Percentiles rank a stretch among this genome's conserved stretches.
Evolutionary conservation across 306 rosid genomes (phyloP).

Genomic region (Astragalus membranaceus): DNA sequence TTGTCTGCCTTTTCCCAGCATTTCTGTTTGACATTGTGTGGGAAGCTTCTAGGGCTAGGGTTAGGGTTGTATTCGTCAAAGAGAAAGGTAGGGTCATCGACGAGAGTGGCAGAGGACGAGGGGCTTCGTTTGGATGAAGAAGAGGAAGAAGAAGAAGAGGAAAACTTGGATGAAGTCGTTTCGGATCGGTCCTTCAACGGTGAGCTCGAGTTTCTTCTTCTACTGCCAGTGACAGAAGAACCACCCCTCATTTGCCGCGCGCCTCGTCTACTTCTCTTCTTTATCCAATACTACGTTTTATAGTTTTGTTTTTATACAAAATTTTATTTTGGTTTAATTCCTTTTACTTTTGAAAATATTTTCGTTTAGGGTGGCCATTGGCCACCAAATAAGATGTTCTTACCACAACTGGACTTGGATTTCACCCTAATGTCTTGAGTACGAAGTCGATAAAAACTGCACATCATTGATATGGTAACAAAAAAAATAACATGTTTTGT

Average conservation of each 20-base stretch:
- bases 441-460: too few species aligned
- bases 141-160: background rate
- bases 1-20: conserved; percentile 92
- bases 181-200: conserved; percentile 53
- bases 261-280: background rate
- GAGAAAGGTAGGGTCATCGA: conserved; percentile 23
- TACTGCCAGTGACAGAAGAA: background rate
- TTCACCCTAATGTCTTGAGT: too few species aligned
- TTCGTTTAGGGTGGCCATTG: too few species aligned
- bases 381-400: too few species aligned
- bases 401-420: too few species aligned
- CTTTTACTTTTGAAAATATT: too few species aligned
- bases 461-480: too few species aligned
- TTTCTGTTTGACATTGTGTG: conserved; percentile 61
- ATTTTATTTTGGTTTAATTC: too few species aligned
- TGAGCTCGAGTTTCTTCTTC: conserved; percentile 52
- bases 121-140: conserved; percentile 18
- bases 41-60: conserved; percentile 69
- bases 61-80: conserved; percentile 23
- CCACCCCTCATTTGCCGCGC: conserved; percentile 39
- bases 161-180: conserved; percentile 20
- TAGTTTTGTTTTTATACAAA: too few species aligned
- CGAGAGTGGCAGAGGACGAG: conserved; percentile 33
- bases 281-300: background rate
- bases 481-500: too few species aligned